A percentile compares a stretch with the other conserved stretches of the same genome.
phyloP scores from a whole-genome alignment of 2,329 filamentous ascomycete species.

The Sarocladium strictum region DNA sequence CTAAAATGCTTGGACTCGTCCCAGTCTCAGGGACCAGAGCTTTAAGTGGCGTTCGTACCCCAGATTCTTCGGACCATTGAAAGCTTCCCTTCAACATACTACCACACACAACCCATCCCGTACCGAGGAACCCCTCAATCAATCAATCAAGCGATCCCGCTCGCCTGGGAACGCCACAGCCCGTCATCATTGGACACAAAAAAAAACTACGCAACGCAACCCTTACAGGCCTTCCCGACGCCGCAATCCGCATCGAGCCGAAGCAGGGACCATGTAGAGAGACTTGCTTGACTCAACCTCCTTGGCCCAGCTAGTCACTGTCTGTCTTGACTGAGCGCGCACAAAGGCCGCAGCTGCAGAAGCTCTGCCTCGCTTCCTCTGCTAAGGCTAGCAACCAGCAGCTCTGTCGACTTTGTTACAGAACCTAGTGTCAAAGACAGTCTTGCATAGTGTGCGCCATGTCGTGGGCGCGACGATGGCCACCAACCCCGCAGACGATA shows the following conservation, averaged over 20 bases:
- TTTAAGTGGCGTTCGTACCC: not conserved
- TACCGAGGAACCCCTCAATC: not conserved
- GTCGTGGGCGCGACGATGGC: constrained; percentile 13
- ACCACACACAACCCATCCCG: not conserved
- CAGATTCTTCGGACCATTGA: constrained; percentile 1
- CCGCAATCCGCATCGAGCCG: not conserved
- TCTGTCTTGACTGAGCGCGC: not conserved
- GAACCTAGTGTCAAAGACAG: not conserved
- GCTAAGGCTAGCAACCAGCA: too few relatives aligned
- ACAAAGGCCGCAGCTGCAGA: not conserved
- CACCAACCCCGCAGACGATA: constrained; percentile 14
- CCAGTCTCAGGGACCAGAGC: not conserved
- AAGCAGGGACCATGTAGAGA: not conserved
- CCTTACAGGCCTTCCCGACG: not conserved
- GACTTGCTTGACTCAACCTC: not conserved
- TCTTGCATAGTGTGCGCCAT: not conserved
- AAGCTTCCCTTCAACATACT: not conserved
- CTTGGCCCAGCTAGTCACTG: too few relatives aligned
- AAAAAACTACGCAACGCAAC: not conserved
- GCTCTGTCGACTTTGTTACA: too few relatives aligned
- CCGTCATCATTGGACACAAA: not conserved
- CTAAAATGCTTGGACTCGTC: not conserved
- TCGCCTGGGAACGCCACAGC: not conserved
- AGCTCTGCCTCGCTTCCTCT: too few relatives aligned
- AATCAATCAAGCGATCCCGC: not conserved